Conservation (phyloP, 2,329 filamentous ascomycete genomes). For the Penicillium brevicompactum region DNA sequence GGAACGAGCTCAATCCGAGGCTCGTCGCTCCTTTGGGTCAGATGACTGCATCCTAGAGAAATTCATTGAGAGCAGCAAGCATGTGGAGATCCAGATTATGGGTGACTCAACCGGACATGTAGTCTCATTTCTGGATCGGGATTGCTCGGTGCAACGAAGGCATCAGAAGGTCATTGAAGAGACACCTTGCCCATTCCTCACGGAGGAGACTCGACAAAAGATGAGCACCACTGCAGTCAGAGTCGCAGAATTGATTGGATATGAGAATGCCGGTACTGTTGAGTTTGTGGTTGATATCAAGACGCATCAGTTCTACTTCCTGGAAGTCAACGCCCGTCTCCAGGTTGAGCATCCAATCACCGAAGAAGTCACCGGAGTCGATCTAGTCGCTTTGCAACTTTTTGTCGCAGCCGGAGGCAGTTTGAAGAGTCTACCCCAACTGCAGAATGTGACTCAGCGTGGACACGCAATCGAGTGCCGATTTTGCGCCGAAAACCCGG, state of each 20-base stretch:
- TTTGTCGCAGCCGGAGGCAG: constrained; percentile 37
- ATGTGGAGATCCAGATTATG: constrained; percentile 13
- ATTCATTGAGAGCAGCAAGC: constrained; percentile 8
- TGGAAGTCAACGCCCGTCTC: constrained; percentile 52
- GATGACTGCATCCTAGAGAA: constrained; percentile 8
- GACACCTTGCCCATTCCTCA: constrained; percentile 41
- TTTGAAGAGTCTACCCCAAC: constrained; percentile 24
- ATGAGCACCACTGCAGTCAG: constrained; percentile 40
- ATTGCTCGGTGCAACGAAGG: constrained; percentile 54
- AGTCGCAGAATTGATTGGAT: constrained; percentile 19
- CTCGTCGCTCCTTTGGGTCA: neutral
- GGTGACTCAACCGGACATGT: constrained; percentile 35
- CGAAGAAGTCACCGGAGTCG: constrained; percentile 39
- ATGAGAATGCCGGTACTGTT: constrained; percentile 49
- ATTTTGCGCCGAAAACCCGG: constrained; percentile 48
- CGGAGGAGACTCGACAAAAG: constrained; percentile 25
- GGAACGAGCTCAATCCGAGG: neutral
- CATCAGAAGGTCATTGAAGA: constrained; percentile 57
- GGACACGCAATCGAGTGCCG: constrained; percentile 50
- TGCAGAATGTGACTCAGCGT: constrained; percentile 24
- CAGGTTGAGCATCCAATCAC: constrained; percentile 53
- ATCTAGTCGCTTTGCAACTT: constrained; percentile 42
- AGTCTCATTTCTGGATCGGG: constrained; percentile 47
- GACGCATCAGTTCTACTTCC: constrained; percentile 45
- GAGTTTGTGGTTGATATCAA: constrained; percentile 50